Evolutionary conservation across 768 basidiomycete species (phyloP).

Genomic region (Rossbeevera mucosa): DNA sequence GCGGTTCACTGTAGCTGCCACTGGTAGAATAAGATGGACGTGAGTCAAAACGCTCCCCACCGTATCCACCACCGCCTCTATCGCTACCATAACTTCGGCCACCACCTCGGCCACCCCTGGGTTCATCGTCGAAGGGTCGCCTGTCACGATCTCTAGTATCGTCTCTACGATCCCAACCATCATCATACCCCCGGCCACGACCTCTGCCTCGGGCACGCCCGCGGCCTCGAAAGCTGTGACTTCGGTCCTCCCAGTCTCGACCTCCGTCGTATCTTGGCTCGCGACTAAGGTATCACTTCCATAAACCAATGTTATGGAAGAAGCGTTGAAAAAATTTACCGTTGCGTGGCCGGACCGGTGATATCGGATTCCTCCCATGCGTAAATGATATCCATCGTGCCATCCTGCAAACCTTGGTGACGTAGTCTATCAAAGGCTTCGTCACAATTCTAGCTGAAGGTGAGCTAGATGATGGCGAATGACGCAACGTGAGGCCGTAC

Average conservation of each 20-base stretch:
- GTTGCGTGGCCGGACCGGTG: slow-evolving; percentile 42
- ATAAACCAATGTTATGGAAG: slow-evolving; percentile 3
- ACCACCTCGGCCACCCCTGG: slow-evolving; percentile 33
- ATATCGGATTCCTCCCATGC: slow-evolving; percentile 74
- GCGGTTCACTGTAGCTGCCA: slow-evolving; percentile 24
- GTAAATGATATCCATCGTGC: slow-evolving; percentile 82
- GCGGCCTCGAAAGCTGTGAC: slow-evolving; percentile 38
- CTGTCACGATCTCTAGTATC: slow-evolving; percentile 38
- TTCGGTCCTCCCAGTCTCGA: slow-evolving; percentile 45
- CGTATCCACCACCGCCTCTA: slow-evolving; percentile 38
- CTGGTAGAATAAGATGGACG: slow-evolving; percentile 33
- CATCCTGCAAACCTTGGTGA: slow-evolving; percentile 76
- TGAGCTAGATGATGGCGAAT: slow-evolving; percentile 6
- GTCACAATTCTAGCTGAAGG: slow-evolving; percentile 54
- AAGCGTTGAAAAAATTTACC: slow-evolving; percentile 24
- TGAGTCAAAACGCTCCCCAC: slow-evolving; percentile 42
- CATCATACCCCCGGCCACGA: slow-evolving; percentile 34
- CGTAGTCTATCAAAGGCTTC: slow-evolving; percentile 78
- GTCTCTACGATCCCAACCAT: slow-evolving; percentile 45
- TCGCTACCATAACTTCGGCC: slow-evolving; percentile 36
- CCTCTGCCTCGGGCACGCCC: slow-evolving; percentile 38
- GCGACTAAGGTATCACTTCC: slow-evolving; percentile 15
- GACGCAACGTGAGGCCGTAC: slow-evolving; percentile 37
- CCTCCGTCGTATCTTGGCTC: slow-evolving; percentile 35
- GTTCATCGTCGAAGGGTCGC: slow-evolving; percentile 34